Conservation (phyloP, 2,329 filamentous ascomycete genomes). For the Paecilomyces sp. region DNA sequence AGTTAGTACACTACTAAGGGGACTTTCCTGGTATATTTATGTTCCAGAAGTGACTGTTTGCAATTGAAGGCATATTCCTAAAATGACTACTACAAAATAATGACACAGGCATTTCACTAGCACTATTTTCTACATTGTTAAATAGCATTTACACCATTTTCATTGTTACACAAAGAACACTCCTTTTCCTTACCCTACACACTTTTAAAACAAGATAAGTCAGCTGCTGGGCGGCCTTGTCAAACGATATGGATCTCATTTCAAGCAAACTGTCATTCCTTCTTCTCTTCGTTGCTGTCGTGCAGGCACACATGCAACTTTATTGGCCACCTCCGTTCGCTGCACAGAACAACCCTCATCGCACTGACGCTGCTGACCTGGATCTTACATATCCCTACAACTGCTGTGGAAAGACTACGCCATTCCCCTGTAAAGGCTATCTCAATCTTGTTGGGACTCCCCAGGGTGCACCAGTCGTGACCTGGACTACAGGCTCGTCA, state of each 20-base stretch:
- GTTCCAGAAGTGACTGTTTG: not conserved
- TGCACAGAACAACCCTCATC: conserved; percentile 38
- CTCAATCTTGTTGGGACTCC: conserved; percentile 37
- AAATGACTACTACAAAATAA: not conserved
- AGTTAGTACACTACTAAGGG: not conserved
- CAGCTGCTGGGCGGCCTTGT: not conserved
- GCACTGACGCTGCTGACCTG: conserved; percentile 23
- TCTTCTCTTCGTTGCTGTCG: conserved; percentile 1
- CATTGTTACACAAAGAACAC: no score
- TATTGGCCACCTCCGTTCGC: conserved; percentile 37
- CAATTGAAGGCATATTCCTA: not conserved
- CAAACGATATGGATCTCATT: not conserved
- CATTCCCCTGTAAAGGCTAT: conserved; percentile 38
- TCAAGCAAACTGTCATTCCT: not conserved
- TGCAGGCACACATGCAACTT: conserved; percentile 35
- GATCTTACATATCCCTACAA: conserved; percentile 39
- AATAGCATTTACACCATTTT: not conserved
- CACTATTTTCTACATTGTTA: not conserved
- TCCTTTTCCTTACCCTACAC: not conserved
- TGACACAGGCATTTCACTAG: not conserved
- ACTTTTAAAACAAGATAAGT: not conserved
- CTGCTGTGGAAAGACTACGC: conserved; percentile 33
- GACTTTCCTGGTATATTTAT: not conserved
- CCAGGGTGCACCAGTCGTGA: conserved; percentile 34
- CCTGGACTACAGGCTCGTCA: conserved; percentile 35